Percentiles rank a stretch among this genome's conserved stretches.
These are phyloP conservation scores for Linum trigynum DNA, from an alignment of 345 rosid genomes.

Conservation along the genomic window DNA sequence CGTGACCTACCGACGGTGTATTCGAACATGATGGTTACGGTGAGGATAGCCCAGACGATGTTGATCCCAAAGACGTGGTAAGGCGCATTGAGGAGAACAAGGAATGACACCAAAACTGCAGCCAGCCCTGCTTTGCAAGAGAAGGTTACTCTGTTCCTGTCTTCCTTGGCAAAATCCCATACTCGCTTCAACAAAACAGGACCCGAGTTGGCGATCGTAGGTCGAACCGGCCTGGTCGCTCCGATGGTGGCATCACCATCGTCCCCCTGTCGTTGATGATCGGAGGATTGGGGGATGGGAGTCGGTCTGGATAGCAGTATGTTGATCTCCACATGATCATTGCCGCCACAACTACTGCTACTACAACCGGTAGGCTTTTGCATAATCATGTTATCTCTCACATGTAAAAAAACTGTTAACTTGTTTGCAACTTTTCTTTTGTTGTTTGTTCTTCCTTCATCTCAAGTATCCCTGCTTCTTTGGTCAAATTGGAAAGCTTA, in stretches of 20 bases:
- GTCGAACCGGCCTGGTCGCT: no score
- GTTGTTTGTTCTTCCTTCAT: no score
- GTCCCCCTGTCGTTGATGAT: neutral
- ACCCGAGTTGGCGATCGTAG: slow-evolving; percentile 1
- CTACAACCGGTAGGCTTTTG: no score
- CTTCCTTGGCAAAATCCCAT: slow-evolving; percentile 51
- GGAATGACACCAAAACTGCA: slow-evolving; percentile 52
- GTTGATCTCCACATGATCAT: slow-evolving; percentile 19
- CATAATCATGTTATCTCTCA: no score
- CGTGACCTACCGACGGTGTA: slow-evolving; percentile 42
- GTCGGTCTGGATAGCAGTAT: slow-evolving; percentile 14
- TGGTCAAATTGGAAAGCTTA: no score
- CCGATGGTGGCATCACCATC: no score
- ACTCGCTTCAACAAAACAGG: slow-evolving; percentile 31
- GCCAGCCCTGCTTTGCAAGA: slow-evolving; percentile 59
- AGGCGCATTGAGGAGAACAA: slow-evolving; percentile 44
- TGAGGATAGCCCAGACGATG: slow-evolving; percentile 64
- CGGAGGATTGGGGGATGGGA: slow-evolving; percentile 12
- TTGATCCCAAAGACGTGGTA: slow-evolving; percentile 48
- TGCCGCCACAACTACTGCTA: no score
- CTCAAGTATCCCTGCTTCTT: no score
- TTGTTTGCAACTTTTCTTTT: no score
- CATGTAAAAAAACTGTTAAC: no score
- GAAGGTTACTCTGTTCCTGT: slow-evolving; percentile 40
- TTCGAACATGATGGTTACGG: slow-evolving; percentile 66